phyloP scores from a whole-genome alignment of 2,329 filamentous ascomycete species.

The Talaromyces sp. region DNA sequence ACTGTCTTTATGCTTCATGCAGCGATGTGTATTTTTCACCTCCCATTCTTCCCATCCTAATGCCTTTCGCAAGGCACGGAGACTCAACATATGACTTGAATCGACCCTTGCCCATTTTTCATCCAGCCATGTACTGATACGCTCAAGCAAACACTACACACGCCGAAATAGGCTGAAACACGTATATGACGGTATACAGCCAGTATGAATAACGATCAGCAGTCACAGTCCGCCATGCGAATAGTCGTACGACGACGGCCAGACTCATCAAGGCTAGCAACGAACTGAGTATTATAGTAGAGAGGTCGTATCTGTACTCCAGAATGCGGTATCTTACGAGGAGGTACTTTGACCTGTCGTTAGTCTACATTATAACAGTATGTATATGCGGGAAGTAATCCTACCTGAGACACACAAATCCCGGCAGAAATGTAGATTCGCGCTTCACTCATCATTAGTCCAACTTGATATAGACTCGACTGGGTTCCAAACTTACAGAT shows the following conservation, averaged over 20 bases:
- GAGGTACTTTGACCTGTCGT: slow-evolving; percentile 2
- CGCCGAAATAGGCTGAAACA: slow-evolving; percentile 15
- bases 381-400: not conserved
- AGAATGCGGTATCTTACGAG: slow-evolving; percentile 13
- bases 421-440: slow-evolving; percentile 17
- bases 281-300: slow-evolving; percentile 10
- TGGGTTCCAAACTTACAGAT: not conserved
- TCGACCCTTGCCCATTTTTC: not conserved
- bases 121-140: not conserved
- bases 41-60: not conserved
- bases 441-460: not conserved
- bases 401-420: slow-evolving; percentile 13
- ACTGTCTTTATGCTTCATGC: not conserved
- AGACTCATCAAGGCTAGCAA: slow-evolving; percentile 11
- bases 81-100: not conserved
- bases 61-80: not conserved
- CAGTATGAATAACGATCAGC: slow-evolving; percentile 15
- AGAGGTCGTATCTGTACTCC: slow-evolving; percentile 13
- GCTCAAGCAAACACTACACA: slow-evolving; percentile 12
- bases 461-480: no score
- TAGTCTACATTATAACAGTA: not conserved
- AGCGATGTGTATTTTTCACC: not conserved
- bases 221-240: slow-evolving; percentile 6
- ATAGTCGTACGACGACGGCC: slow-evolving; percentile 12
- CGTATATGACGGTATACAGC: slow-evolving; percentile 15